Conservation (phyloP, 2,329 filamentous ascomycete genomes). For the Cladosporium oxysporum region DNA sequence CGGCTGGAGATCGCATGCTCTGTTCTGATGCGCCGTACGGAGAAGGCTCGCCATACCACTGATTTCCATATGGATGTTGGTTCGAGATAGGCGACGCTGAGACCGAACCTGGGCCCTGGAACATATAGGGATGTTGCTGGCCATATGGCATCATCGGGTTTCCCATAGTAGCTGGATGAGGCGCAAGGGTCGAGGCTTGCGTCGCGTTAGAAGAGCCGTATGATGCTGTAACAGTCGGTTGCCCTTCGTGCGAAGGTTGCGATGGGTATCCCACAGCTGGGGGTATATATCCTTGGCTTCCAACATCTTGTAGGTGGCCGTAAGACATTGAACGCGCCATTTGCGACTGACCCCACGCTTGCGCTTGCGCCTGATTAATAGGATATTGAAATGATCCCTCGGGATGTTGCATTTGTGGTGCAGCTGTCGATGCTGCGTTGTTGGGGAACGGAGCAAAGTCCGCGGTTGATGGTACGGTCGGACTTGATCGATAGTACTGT, state of each 20-base stretch:
- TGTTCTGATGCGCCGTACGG: not conserved
- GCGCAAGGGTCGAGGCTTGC: not conserved
- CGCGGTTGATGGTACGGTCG: constrained; percentile 2
- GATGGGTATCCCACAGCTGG: constrained; percentile 5
- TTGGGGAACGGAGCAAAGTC: constrained; percentile 18
- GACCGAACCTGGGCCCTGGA: constrained; percentile 5
- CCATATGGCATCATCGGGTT: constrained; percentile 9
- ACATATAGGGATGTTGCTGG: constrained; percentile 18
- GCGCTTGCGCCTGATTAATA: not conserved
- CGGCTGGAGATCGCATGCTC: not conserved
- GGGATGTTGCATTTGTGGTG: not conserved
- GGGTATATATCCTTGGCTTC: not conserved
- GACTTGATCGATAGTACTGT: constrained; percentile 17
- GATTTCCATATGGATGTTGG: not conserved
- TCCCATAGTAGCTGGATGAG: not conserved
- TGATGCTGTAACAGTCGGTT: not conserved
- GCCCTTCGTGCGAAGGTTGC: constrained; percentile 4
- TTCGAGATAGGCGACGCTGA: constrained; percentile 9
- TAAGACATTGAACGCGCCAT: constrained; percentile 5
- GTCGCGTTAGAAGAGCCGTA: not conserved
- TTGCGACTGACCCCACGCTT: constrained; percentile 6
- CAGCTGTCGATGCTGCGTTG: not conserved
- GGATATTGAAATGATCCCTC: constrained; percentile 2
- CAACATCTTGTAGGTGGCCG: not conserved
- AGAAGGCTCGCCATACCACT: constrained; percentile 12